Evolutionary conservation across 768 basidiomycete species (phyloP).

Genomic region (Rhizopogon vinicolor): DNA sequence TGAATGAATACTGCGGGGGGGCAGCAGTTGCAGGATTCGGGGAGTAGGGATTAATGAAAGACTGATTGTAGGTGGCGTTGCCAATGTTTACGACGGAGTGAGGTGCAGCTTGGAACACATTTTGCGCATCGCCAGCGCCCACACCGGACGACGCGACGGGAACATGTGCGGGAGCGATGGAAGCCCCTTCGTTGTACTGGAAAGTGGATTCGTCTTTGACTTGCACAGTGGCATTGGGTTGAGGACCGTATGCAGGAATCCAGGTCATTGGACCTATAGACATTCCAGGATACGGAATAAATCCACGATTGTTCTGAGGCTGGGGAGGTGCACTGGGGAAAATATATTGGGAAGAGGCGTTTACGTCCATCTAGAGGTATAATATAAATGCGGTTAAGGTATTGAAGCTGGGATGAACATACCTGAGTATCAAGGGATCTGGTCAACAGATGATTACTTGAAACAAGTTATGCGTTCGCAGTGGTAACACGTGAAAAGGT

Average conservation of each 20-base stretch:
- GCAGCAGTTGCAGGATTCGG: no score
- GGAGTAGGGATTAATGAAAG: background rate
- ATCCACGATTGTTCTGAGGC: background rate
- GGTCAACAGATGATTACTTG: background rate
- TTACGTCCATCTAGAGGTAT: background rate
- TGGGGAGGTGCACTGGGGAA: background rate
- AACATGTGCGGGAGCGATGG: background rate
- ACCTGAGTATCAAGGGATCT: background rate
- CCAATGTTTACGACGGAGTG: no score
- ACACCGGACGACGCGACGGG: no score
- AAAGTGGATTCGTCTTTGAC: background rate
- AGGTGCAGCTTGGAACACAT: background rate
- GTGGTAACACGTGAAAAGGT: background rate
- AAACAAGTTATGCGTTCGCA: background rate
- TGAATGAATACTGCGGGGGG: no score
- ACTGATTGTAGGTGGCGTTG: background rate
- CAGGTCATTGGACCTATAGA: background rate
- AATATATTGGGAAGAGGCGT: background rate
- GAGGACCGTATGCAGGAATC: background rate
- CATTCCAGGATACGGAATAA: background rate
- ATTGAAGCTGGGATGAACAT: background rate
- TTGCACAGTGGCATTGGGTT: background rate
- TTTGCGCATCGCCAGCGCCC: no score
- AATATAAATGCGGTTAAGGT: no score
- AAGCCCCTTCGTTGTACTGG: background rate